Base-by-base conservation (phyloP, 2,329 filamentous ascomycete species). In the Moelleriella libera region DNA sequence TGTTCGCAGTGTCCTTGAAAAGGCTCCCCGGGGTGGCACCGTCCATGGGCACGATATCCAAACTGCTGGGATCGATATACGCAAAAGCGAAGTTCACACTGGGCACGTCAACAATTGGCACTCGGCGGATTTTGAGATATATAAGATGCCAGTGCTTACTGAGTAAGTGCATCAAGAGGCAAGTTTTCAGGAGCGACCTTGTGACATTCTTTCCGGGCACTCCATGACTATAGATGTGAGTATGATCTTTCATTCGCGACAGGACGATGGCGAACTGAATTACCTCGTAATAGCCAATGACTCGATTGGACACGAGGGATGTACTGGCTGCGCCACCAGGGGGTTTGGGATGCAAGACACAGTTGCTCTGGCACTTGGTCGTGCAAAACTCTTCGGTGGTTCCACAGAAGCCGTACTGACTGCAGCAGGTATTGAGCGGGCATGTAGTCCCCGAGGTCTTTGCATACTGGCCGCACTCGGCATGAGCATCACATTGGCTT, bases 371-470 rank as follows among this genome's bases (percentile, higher is more conserved):
- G 30, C 51, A 53, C 8, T 32, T 42, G 21, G 34, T 47, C 7
- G 53, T 46, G 46, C 57, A 61, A 47, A 58, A 60, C 5, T 57
- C 53, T 39, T 45, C 21, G 6, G 45, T 50, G 12, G 47, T 48
- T 11, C 52, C 51, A 32, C 52, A 54, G 41, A 52, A 52, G 5
- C 50, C 48, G 29, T 43, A 31, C 21, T 49, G 9, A 6, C 37
- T 44, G 44, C 52, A 53, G 50, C 64, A 66, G 3, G 66, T 63
- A 42, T 68, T 66, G 1, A 68, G 54, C 2, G 62, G 63, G 42
- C 63, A 67, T 3, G 40, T 47, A n/a, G 30, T 43, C n/a, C 51
- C 50, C 28, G 53, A 44, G 6, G 48, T 14, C 0, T 49, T 51
- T 2, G 61, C 54, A 45, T 56, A 56, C 28, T 53, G 39, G 7